Base-by-base conservation (phyloP, 345 rosid species). In the Populus tremula region DNA sequence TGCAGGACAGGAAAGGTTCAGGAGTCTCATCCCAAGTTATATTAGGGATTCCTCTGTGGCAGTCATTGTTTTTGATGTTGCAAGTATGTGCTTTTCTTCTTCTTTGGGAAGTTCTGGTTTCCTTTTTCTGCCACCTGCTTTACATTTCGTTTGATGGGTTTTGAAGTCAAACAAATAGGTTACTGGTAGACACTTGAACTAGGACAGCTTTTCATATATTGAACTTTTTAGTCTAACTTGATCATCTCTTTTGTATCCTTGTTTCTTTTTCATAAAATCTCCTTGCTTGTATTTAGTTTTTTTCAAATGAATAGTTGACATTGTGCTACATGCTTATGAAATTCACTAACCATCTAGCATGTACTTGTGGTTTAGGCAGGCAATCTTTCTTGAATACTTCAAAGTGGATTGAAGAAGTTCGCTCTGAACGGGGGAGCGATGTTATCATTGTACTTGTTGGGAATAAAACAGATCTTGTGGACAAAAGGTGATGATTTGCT, bases 1-100 rank as follows among this genome's bases (percentile, higher is more conserved):
- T 68, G 98, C 98, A 0, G 98, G 98, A 59, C 96, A 94, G 77
- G 98, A 94, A 90, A 91, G 98, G 69, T 94, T 94, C 69, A 82
- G 98, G 81, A 94, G 98, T 87, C 91, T 92, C 39, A 94, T 94
- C 71, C 98, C 98, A 18, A 94, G 98, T 81, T 94, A 94, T 75
- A 94, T 92, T 59, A 84, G 97, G 85, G 98, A 92, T 83, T 94
- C 98, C 71, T 94, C 98, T 65, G 97, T 94, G 67, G 98, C 97
- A 73, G 97, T 94, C 29, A 90, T 92, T 53, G 97, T 88, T 74
- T 94, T 92, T 83, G 98, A 94, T 82, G 97, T 94, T 75, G 92
- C 97, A 5, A 94, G 98, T 91, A 73, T 54, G 73, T 53, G 23
- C 35, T 23, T 50, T 63, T 68, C 6, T n/a, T 71, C 54, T 66